Evolutionary conservation across 257 asterid genomes (phyloP), one percentile per base, ranked within the genome.

Genomic region (Scutellaria galericulata): DNA sequence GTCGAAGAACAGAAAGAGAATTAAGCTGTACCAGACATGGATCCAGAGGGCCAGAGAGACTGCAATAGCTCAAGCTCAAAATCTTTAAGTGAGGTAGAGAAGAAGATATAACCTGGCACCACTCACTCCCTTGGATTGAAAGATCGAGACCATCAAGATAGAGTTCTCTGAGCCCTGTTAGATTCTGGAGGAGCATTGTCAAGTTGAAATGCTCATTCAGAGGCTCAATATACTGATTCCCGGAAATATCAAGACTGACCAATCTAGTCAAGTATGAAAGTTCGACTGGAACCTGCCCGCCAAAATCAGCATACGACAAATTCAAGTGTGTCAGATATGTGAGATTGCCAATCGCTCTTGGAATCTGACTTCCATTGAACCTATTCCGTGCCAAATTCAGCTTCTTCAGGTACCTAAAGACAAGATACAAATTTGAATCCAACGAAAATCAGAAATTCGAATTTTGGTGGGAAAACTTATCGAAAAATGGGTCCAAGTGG

Each of bases 291-390:
- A 89, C 65, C 50, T 83, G 84, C 11, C 94, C 87, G 0, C 35
- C 82, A 51, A 88, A 84, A 54, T 87, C 83, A 7, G 93, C 79
- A 52, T 57, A 12, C 0, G 95, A 89, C 79, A 91, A 9, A 66
- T 89, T 83, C 71, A 89, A 77, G 69, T 81, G 41, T 3, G 9
- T 55, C 81, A 91, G 79, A 58, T 75, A 77, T 3, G 82, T 64
- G 5, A 86, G 81, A 61, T 68, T 74, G 15, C 39, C 59, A 66
- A 89, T 61, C 1, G 82, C 79, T 46, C 8, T 68, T 8, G 90
- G 94, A 63, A 91, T 81, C 44, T 18, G 60, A 3, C 39, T 10
- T n/a, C 37, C 5, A 31, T n/a, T 14, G 77, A 85, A 84, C 57
- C 5, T 2, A 78, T 86, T 90, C 66, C 13, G 7, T 8, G 91